A percentile compares a stretch with the other conserved stretches of the same genome.
phyloP scores from a whole-genome alignment of 2,329 filamentous ascomycete genomes.

The Fusarium dimerum region DNA sequence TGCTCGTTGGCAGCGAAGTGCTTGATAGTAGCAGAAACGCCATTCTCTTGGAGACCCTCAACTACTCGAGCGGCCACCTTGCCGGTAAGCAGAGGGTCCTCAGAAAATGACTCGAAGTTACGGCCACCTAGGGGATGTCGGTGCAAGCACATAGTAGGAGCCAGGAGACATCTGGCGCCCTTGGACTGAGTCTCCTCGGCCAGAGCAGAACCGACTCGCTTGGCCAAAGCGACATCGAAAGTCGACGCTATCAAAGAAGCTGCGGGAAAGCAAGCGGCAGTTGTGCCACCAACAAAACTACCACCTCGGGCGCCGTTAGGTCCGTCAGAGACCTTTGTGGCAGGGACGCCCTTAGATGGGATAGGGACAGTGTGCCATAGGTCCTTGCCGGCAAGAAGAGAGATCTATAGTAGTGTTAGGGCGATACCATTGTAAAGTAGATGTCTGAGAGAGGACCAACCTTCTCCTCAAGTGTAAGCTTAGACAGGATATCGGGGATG shows the following conservation, averaged over 20 bases:
- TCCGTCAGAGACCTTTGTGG: conserved; percentile 18
- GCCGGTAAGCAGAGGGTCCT: conserved; percentile 28
- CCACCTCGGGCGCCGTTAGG: conserved; percentile 30
- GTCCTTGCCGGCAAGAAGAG: not conserved
- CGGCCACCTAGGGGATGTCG: conserved; percentile 30
- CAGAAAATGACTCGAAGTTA: conserved; percentile 31
- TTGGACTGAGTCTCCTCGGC: conserved; percentile 58
- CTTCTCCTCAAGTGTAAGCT: conserved; percentile 34
- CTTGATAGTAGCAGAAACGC: conserved; percentile 44
- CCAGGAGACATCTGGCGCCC: conserved; percentile 67
- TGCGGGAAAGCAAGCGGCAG: conserved; percentile 30
- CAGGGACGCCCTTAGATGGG: not conserved
- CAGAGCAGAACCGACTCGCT: conserved; percentile 58
- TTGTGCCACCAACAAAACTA: conserved; percentile 25
- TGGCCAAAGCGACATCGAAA: conserved; percentile 60
- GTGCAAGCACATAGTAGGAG: conserved; percentile 32
- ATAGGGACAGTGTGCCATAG: not conserved
- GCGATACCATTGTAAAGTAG: not conserved
- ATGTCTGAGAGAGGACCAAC: conserved; percentile 13
- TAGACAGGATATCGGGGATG: conserved; percentile 30
- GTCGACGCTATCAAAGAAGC: conserved; percentile 56
- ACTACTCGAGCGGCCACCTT: conserved; percentile 33
- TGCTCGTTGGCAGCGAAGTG: conserved; percentile 47
- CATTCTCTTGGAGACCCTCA: conserved; percentile 41
- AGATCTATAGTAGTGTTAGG: conserved; percentile 4